These are phyloP conservation scores for Pythium pectinolyticum DNA, from an alignment of 352 stramenopile species.

Conservation along the genomic window DNA sequence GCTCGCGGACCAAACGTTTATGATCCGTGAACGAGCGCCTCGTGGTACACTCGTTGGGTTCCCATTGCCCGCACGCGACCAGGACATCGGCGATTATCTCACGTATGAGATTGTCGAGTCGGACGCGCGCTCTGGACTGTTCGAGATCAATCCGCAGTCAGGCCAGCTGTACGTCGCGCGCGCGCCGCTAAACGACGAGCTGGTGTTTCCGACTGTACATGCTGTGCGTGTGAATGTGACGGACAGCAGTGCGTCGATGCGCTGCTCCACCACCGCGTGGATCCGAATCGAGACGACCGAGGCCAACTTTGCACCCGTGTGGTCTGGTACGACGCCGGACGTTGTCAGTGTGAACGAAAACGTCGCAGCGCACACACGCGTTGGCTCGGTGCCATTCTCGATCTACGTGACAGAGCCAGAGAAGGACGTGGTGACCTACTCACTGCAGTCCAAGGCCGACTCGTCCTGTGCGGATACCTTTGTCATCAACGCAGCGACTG, in stretches of 20 bases:
- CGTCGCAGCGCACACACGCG: constrained; percentile 26
- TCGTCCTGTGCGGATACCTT: constrained; percentile 52
- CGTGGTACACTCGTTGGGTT: constrained; percentile 43
- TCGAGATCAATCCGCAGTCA: constrained; percentile 45
- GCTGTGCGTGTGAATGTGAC: constrained; percentile 40
- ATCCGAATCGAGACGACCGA: constrained; percentile 42
- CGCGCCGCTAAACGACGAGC: constrained; percentile 26
- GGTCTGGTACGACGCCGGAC: constrained; percentile 29
- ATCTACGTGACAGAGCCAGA: constrained; percentile 42
- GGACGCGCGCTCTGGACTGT: constrained; percentile 32
- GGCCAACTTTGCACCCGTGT: constrained; percentile 53
- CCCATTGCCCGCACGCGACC: constrained; percentile 49
- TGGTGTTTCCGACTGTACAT: constrained; percentile 41
- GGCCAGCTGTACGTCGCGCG: constrained; percentile 47
- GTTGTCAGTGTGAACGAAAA: constrained; percentile 50
- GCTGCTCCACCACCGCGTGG: constrained; percentile 27
- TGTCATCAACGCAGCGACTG: constrained; percentile 29
- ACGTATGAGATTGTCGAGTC: constrained; percentile 38
- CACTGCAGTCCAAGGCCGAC: constrained; percentile 54
- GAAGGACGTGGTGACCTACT: constrained; percentile 43
- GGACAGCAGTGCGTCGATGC: constrained; percentile 28
- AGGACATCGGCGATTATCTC: constrained; percentile 50
- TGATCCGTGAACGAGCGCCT: constrained; percentile 37
- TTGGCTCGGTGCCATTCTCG: constrained; percentile 22
- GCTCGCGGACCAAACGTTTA: constrained; percentile 37